Evolutionary conservation across 2,329 filamentous ascomycete genomes (phyloP), one percentile per base, ranked within the genome.

Genomic region (Pyricularia grisea): DNA sequence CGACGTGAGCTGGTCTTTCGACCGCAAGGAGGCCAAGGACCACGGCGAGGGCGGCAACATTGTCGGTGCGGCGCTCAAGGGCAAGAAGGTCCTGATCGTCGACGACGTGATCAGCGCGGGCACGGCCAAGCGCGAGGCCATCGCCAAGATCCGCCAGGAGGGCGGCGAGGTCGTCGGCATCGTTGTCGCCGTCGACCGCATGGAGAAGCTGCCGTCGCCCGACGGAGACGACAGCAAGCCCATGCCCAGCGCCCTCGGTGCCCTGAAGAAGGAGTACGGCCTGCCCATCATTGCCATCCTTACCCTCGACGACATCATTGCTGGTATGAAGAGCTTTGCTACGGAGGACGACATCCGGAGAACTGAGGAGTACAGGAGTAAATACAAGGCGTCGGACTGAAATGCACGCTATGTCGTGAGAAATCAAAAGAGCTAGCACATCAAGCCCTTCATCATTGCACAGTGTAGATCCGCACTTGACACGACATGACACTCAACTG

Each of bases 81-180:
- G 92, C 68, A 94, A 95, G 85, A 88, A 86, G 71, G 88, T 97
- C 20, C 84, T 99, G 42, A 92, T 99, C 74, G 90, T 99, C 60
- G 95, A 99, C 82, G 95, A 98, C 80, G 94, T 99, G 69, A 94
- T 98, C 75, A 97, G 94, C 0, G 94, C 93, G 0, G 95, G 95
- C 31, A 98, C 94, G 1, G 95, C 95, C 60, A 94, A 97, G 82
- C 86, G 93, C 70, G 94, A 98, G 79, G 93, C 94, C 17, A 93
- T 98, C 71, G 88, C 88, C 68, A 95, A 97, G 79, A 97, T 98
- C 77, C 86, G 88, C 74, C 88, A 88, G 74, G 91, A 97, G 77
- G 95, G 94, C 2, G 95, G 94, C 1, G 87, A 86, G 67, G 88
- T 98, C 27, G 91, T 91, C 3, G 94, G 93, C 33, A 94, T 98